These are phyloP conservation scores for Talaromyces pinophilus DNA, from an alignment of 2,329 filamentous ascomycete species.

Conservation along the genomic window DNA sequence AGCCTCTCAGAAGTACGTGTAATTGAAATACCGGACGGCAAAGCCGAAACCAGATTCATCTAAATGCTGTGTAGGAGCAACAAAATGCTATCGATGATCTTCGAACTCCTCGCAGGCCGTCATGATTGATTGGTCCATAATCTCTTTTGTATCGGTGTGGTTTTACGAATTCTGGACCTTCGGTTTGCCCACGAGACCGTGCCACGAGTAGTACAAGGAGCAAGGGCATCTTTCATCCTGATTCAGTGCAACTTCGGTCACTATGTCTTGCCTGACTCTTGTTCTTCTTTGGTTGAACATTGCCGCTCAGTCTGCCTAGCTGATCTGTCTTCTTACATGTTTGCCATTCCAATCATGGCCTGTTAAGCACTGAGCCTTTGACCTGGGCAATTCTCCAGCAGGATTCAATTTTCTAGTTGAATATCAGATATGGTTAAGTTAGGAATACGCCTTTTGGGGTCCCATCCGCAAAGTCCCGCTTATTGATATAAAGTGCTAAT, in stretches of 20 bases:
- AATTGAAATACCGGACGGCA: not conserved
- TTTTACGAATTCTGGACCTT: not conserved
- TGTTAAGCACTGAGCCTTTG: not conserved
- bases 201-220: not conserved
- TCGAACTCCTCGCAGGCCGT: not conserved
- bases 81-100: not conserved
- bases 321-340: not conserved
- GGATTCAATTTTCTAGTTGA: not conserved
- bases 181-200: not conserved
- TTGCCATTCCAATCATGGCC: not conserved
- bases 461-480: not conserved
- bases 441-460: not conserved
- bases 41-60: not conserved
- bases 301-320: not conserved
- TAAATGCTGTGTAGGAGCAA: slow-evolving; percentile 3
- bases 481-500: slow-evolving; percentile 9
- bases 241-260: not conserved
- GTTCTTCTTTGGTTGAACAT: not conserved
- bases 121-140: not conserved
- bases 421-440: not conserved
- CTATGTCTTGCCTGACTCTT: not conserved
- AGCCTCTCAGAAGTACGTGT: slow-evolving; percentile 9
- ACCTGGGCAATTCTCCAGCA: not conserved
- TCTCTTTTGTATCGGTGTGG: not conserved
- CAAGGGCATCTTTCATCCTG: not conserved